Base-by-base conservation (phyloP, 148 eudicot genomes). In the Amaranthus hypochondriacus region DNA sequence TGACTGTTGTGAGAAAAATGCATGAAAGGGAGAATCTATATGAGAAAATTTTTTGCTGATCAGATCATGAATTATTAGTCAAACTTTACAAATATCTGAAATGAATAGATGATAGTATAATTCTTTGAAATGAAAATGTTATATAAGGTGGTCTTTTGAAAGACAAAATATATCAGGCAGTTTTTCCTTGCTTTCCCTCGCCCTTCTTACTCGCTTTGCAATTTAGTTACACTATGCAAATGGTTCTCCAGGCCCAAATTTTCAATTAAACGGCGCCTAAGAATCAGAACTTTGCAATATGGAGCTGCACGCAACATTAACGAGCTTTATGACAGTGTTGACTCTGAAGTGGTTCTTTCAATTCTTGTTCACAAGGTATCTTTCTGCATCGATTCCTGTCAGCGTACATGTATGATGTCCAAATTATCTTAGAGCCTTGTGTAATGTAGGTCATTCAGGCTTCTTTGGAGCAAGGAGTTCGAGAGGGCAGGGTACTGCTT, bases 321-420 rank as follows among this genome's bases (percentile, higher is more conserved):
- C 74, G 98, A 92, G 76, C 87, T 92, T n/a, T 95, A 92, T 83
- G 98, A 94, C 72, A 88, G 86, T 82, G 97, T 95, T 78, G 97
- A 95, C 84, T 86, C 93, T 76, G 98, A 95, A 83, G 98, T 89
- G 70, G 88, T 95, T 76, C 89, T 95, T 61, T 87, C 97, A 9
- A 83, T 95, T 70, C 89, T 95, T 53, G 96, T 95, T 87, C 97
- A 95, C 83, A 92, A 95, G 98, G 98, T 92, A 79, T 28, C 47
- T 39, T 52, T 1, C 39, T 42, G n/a, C 66, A 11, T 48, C 12
- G 39, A 18, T 14, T 68, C 9, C 0, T 49, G 52, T 65, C 14
- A 43, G 59, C 18, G 0, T 18, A 54, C 14, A 2, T 48, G 9
- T 15, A 18, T 51, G n/a, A 14, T 8, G 46, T 75, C 4, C 68